Conservation (phyloP, 805 yeast species). For the Saturnispora serradocipensis region DNA sequence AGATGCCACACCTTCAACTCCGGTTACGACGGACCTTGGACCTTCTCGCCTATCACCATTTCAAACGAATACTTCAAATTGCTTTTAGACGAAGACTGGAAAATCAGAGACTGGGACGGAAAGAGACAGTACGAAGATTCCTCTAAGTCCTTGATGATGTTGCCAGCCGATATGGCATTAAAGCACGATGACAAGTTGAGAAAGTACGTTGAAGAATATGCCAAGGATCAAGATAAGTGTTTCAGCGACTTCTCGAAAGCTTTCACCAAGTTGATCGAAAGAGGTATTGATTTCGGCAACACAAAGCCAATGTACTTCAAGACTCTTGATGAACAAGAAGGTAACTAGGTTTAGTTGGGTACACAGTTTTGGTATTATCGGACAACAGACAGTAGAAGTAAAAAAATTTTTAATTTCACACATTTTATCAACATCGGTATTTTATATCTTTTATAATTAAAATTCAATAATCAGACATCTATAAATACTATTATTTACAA, state of each 20-base stretch:
- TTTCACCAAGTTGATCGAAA: constrained; percentile 47
- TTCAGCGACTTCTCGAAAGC: constrained; percentile 41
- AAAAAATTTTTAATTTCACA: background rate
- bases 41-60: constrained; percentile 66
- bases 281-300: constrained; percentile 53
- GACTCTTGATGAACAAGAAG: constrained; percentile 62
- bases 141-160: constrained; percentile 47
- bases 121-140: constrained; percentile 56
- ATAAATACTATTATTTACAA: constrained; percentile 19
- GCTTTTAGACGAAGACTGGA: constrained; percentile 49
- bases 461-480: background rate
- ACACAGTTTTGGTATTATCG: background rate
- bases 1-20: constrained; percentile 45
- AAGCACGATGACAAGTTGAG: constrained; percentile 37
- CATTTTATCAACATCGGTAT: constrained; percentile 1
- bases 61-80: constrained; percentile 65
- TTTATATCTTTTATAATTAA: background rate
- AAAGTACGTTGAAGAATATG: constrained; percentile 39
- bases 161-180: constrained; percentile 49
- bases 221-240: constrained; percentile 39
- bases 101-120: constrained; percentile 48
- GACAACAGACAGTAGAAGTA: background rate
- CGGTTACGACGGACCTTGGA: constrained; percentile 89
- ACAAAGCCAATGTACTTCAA: constrained; percentile 41
- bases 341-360: background rate